Conservation (phyloP, 1,284 basidiomycete genomes). For the Apiotrichum gamsii region DNA sequence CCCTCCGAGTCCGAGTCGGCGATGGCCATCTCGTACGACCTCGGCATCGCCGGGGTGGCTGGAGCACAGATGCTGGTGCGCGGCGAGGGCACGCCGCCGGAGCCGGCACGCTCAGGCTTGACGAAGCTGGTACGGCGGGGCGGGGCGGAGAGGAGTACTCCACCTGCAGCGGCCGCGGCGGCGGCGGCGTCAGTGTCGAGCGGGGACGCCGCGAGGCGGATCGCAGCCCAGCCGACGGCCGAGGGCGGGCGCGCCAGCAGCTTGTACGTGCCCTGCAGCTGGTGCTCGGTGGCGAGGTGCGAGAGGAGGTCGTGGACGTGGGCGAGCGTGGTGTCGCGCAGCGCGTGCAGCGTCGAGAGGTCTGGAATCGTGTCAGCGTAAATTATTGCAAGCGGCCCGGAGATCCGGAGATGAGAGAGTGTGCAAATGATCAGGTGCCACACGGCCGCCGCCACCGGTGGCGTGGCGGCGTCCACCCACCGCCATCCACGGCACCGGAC, state of each 20-base stretch:
- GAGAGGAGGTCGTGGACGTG: slow-evolving; percentile 41
- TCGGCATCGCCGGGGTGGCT: too few species aligned
- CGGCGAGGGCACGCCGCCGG: slow-evolving; percentile 3
- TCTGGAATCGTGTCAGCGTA: too few species aligned
- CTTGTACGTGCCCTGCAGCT: slow-evolving; percentile 37
- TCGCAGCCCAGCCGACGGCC: slow-evolving; percentile 36
- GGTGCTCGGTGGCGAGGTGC: slow-evolving; percentile 32
- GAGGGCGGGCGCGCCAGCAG: slow-evolving; percentile 37
- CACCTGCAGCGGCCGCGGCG: too few species aligned
- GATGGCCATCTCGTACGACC: slow-evolving; percentile 10
- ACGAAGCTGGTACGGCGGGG: slow-evolving; percentile 29
- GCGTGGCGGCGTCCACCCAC: too few species aligned
- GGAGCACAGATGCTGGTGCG: slow-evolving; percentile 12
- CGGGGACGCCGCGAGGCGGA: slow-evolving; percentile 36
- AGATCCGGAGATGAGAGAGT: too few species aligned
- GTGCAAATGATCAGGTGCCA: too few species aligned
- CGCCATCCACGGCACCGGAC: too few species aligned
- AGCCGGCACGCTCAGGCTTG: slow-evolving; percentile 10
- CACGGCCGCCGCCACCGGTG: too few species aligned
- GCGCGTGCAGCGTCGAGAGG: slow-evolving; percentile 43
- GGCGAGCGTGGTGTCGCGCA: slow-evolving; percentile 44
- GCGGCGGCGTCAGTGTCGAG: slow-evolving; percentile 1
- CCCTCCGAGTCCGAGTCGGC: slow-evolving; percentile 23
- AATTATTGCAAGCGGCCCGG: too few species aligned
- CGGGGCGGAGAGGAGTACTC: slow-evolving; percentile 13